Evolutionary conservation across 441 rosid genomes (phyloP).

Genomic region (Raphanus hybrid): DNA sequence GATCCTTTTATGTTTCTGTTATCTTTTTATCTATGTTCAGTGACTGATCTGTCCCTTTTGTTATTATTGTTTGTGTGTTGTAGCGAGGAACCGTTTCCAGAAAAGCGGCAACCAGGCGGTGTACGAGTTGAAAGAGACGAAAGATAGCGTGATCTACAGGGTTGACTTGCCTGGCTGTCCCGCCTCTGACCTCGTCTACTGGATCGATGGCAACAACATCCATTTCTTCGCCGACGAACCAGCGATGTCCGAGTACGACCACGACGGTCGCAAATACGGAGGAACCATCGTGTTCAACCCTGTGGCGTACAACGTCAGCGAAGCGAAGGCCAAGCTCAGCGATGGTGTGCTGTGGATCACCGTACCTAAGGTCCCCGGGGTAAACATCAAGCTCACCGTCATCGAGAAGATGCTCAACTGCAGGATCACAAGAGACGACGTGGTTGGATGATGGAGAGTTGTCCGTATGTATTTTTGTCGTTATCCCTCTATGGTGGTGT

Average conservation of each 20-base stretch:
- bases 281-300: slow-evolving; percentile 28
- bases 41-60: background rate
- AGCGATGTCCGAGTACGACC: background rate
- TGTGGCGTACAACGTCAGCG: background rate
- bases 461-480: background rate
- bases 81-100: slow-evolving; percentile 29
- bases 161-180: slow-evolving; percentile 33
- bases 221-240: slow-evolving; percentile 42
- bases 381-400: background rate
- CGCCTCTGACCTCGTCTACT: slow-evolving; percentile 17
- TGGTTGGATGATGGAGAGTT: background rate
- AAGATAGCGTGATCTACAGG: slow-evolving; percentile 1
- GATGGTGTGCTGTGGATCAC: slow-evolving; percentile 37
- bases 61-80: background rate
- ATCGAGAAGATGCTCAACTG: background rate
- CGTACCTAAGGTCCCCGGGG: slow-evolving; percentile 33
- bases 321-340: slow-evolving; percentile 9
- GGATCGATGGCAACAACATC: slow-evolving; percentile 16
- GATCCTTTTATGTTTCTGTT: too few species aligned
- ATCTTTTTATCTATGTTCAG: background rate
- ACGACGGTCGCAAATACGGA: slow-evolving; percentile 31
- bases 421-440: background rate
- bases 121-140: slow-evolving; percentile 28
- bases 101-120: slow-evolving; percentile 14
- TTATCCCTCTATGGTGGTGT: background rate